A percentile compares a stretch with the other conserved stretches of the same genome.
Conservation (phyloP, 345 rosid genomes). For the Erodium maritimum region DNA sequence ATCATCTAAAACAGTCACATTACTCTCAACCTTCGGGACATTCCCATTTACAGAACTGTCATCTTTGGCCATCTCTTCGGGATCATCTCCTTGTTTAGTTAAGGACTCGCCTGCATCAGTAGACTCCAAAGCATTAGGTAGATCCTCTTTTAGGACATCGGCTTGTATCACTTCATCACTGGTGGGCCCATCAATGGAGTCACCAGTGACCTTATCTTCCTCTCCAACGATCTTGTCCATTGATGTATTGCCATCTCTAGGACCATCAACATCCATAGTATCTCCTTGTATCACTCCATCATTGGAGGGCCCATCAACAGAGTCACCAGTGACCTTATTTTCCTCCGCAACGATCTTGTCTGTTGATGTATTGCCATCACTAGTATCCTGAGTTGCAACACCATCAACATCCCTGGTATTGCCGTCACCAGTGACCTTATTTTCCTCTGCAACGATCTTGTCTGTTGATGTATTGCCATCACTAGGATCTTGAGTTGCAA, state of each 20-base stretch:
- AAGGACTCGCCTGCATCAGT: background rate
- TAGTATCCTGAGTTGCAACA: background rate
- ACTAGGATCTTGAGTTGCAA: background rate
- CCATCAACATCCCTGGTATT: conserved; percentile 13
- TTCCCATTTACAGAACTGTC: background rate
- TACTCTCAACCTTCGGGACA: background rate
- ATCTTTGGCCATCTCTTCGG: background rate
- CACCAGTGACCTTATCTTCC: background rate
- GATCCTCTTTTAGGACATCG: background rate
- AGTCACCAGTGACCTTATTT: background rate
- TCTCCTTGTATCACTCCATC: background rate
- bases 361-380: background rate
- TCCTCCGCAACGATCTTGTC: background rate
- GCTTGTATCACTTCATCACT: background rate
- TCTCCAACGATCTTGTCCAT: background rate
- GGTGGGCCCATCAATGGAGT: no score
- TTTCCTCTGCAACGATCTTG: background rate
- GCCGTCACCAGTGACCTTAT: background rate
- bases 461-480: background rate
- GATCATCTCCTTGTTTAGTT: background rate
- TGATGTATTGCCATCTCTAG: background rate
- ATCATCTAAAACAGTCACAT: background rate
- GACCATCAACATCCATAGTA: conserved; percentile 1
- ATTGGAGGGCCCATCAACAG: background rate
- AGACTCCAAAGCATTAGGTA: background rate